Conservation (phyloP, 345 rosid species). For the Lepidium aucheri region DNA sequence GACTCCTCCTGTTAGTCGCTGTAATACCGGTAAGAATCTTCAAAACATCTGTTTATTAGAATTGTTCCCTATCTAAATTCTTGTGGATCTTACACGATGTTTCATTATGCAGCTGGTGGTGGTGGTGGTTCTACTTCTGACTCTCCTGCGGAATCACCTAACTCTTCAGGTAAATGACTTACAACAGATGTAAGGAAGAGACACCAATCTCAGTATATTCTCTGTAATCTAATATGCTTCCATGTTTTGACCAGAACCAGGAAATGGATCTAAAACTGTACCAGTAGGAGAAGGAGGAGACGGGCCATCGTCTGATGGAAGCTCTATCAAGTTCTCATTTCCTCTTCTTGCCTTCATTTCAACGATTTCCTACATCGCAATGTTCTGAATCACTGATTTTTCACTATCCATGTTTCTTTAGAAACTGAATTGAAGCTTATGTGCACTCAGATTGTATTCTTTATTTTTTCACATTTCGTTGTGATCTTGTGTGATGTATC, state of each 20-base stretch:
- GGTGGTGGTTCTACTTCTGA: constrained; percentile 31
- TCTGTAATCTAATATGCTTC: not conserved
- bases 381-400: constrained; percentile 30
- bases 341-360: constrained; percentile 44
- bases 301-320: constrained; percentile 53
- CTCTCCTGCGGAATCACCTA: constrained; percentile 57
- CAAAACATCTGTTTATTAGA: not conserved
- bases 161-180: constrained; percentile 48
- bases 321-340: constrained; percentile 45
- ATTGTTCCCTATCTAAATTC: not conserved
- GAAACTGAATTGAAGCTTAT: constrained; percentile 9
- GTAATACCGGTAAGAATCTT: constrained; percentile 42
- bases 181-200: not conserved
- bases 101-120: constrained; percentile 1
- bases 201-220: not conserved
- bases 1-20: constrained; percentile 65
- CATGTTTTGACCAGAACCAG: constrained; percentile 8
- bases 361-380: constrained; percentile 42
- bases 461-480: constrained; percentile 18
- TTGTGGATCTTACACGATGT: not conserved
- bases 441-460: constrained; percentile 18
- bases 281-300: constrained; percentile 48
- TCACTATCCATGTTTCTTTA: not conserved
- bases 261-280: constrained; percentile 41
- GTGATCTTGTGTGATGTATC: constrained; percentile 14